phyloP scores from a whole-genome alignment of 306 rosid genomes.

The Abrus pulchellus region DNA sequence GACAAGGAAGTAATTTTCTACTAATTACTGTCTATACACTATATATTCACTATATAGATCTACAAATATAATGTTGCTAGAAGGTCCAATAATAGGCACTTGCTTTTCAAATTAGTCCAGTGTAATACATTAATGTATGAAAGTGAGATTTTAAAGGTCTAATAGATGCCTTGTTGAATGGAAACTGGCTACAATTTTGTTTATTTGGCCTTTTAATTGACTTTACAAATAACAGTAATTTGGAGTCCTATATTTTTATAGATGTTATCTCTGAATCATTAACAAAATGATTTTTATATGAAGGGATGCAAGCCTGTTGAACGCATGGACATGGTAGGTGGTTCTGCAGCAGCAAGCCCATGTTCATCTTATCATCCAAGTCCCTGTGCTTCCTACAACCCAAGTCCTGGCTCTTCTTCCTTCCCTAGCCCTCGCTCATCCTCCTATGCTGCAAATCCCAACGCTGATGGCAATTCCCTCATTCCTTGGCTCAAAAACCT shows the following conservation, averaged over 20 bases:
- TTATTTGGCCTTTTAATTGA: background rate
- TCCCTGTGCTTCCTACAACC: conserved; percentile 87
- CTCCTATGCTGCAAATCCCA: conserved; percentile 64
- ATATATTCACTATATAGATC: too few species aligned
- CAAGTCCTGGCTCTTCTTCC: conserved; percentile 91
- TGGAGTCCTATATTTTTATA: background rate
- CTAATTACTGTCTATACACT: background rate
- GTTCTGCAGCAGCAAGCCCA: conserved; percentile 74
- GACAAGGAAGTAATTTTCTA: background rate
- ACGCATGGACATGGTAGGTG: conserved; percentile 68
- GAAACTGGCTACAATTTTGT: background rate
- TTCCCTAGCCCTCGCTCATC: conserved; percentile 88
- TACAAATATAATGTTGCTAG: background rate
- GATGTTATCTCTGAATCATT: conserved; percentile 18
- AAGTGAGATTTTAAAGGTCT: background rate
- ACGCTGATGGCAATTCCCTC: conserved; percentile 74
- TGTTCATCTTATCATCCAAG: conserved; percentile 84
- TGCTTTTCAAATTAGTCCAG: background rate
- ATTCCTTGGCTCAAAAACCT: conserved; percentile 95
- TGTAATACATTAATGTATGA: background rate
- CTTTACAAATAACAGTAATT: conserved; percentile 14
- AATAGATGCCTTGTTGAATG: background rate
- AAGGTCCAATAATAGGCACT: background rate
- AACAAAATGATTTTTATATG: conserved; percentile 29
- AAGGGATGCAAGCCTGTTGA: conserved; percentile 90